phyloP scores from a whole-genome alignment of 1,284 basidiomycete species.

The Pseudozyma tsukubaensis region DNA sequence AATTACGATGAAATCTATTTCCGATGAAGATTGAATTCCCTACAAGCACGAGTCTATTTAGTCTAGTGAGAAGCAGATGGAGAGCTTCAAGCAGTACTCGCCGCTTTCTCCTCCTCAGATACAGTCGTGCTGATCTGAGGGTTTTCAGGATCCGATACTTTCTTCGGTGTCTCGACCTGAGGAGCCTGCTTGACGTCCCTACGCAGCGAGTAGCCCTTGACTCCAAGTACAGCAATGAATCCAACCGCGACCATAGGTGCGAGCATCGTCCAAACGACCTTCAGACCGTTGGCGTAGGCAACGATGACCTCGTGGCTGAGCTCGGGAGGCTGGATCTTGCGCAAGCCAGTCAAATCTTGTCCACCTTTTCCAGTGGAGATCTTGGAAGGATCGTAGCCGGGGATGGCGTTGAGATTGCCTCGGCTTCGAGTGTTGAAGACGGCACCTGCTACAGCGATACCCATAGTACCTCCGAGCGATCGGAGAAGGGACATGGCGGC shows the following conservation, averaged over 20 bases:
- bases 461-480: conserved; percentile 54
- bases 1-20: too few species aligned
- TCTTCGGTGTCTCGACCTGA: conserved; percentile 19
- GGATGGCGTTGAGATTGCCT: conserved; percentile 21
- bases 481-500: conserved; percentile 53
- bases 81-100: background rate
- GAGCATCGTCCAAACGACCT: conserved; percentile 78
- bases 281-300: conserved; percentile 78
- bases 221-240: conserved; percentile 51
- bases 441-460: conserved; percentile 56
- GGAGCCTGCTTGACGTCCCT: conserved; percentile 33
- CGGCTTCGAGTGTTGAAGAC: conserved; percentile 56
- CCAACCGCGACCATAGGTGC: conserved; percentile 67
- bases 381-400: conserved; percentile 24
- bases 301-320: conserved; percentile 73
- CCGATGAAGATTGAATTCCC: too few species aligned
- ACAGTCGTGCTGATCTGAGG: background rate
- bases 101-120: conserved; percentile 5
- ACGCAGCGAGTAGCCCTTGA: conserved; percentile 54
- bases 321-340: conserved; percentile 62
- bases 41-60: too few species aligned
- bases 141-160: conserved; percentile 27
- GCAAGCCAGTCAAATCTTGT: conserved; percentile 42
- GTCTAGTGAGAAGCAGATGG: too few species aligned
- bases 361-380: conserved; percentile 28